These are phyloP conservation scores for Blastomyces parvus DNA, from an alignment of 2,329 filamentous ascomycete genomes.

Conservation along the genomic window DNA sequence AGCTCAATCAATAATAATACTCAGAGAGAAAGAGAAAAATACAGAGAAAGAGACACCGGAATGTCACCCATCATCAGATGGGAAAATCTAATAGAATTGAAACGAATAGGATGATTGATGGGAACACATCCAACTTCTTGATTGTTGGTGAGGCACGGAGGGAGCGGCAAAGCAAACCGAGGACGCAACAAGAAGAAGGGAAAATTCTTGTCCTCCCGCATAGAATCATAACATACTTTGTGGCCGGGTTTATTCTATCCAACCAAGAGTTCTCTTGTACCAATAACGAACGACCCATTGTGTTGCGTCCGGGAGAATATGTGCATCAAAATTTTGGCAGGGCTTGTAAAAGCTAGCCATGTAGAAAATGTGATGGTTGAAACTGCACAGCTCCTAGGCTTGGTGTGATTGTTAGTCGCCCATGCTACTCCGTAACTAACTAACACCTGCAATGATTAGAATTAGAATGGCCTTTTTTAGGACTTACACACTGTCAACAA, in stretches of 20 bases:
- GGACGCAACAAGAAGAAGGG: not conserved
- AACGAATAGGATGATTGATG: not conserved
- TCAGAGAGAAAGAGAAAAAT: not conserved
- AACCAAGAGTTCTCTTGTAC: not conserved
- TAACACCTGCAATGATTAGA: not conserved
- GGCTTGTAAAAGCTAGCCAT: not conserved
- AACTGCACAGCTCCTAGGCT: not conserved
- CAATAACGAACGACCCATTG: not conserved
- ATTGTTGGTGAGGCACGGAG: not conserved
- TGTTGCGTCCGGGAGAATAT: not conserved
- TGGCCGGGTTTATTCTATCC: not conserved
- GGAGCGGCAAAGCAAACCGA: not conserved
- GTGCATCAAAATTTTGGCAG: not conserved
- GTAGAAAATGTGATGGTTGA: not conserved
- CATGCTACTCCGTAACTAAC: too few species aligned
- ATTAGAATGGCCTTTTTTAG: too few species aligned
- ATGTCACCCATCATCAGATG: not conserved
- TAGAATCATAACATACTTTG: not conserved
- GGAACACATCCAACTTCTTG: not conserved
- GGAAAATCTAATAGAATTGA: not conserved
- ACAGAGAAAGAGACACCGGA: not conserved
- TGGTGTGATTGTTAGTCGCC: not conserved
- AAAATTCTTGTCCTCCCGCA: not conserved
- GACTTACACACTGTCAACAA: too few species aligned
- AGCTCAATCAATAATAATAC: not conserved